phyloP scores from a whole-genome alignment of 306 rosid genomes.

The Canavalia gladiata region DNA sequence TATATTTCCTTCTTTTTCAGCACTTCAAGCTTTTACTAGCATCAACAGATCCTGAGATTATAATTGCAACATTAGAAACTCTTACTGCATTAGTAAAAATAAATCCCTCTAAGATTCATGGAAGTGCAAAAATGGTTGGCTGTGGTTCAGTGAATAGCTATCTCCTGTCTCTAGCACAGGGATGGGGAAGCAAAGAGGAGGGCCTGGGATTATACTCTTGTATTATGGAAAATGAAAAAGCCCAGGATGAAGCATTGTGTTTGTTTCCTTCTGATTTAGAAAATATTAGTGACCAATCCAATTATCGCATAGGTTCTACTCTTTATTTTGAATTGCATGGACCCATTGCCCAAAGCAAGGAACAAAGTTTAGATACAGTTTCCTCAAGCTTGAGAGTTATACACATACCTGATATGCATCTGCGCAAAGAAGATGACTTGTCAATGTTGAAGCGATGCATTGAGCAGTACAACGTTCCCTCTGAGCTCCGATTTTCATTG shows the following conservation, averaged over 20 bases:
- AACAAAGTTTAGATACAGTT: conserved; percentile 54
- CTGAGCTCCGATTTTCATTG: conserved; percentile 82
- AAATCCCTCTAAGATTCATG: conserved; percentile 94
- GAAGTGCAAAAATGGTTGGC: conserved; percentile 89
- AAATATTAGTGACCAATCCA: conserved; percentile 73
- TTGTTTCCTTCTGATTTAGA: conserved; percentile 87
- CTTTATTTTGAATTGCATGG: conserved; percentile 91
- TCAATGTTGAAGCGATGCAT: conserved; percentile 79
- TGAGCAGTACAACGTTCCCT: conserved; percentile 77
- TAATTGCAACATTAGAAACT: conserved; percentile 87
- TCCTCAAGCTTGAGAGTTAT: conserved; percentile 72
- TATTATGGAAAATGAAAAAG: conserved; percentile 82
- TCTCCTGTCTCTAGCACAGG: conserved; percentile 94
- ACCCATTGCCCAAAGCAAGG: conserved; percentile 61
- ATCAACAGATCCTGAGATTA: conserved; percentile 91
- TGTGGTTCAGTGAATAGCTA: conserved; percentile 89
- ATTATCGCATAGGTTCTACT: conserved; percentile 82
- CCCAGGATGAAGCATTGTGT: conserved; percentile 73
- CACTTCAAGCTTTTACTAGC: conserved; percentile 94
- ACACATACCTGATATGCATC: conserved; percentile 82
- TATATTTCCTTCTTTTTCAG: conserved; percentile 59
- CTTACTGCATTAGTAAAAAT: conserved; percentile 91
- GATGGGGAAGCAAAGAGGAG: conserved; percentile 99
- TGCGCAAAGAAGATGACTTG: conserved; percentile 81
- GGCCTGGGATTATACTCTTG: conserved; percentile 94